A percentile compares a stretch with the other conserved stretches of the same genome.
phyloP scores from a whole-genome alignment of 1,284 basidiomycete genomes.

The Ceratorhiza oryzae-sativae region DNA sequence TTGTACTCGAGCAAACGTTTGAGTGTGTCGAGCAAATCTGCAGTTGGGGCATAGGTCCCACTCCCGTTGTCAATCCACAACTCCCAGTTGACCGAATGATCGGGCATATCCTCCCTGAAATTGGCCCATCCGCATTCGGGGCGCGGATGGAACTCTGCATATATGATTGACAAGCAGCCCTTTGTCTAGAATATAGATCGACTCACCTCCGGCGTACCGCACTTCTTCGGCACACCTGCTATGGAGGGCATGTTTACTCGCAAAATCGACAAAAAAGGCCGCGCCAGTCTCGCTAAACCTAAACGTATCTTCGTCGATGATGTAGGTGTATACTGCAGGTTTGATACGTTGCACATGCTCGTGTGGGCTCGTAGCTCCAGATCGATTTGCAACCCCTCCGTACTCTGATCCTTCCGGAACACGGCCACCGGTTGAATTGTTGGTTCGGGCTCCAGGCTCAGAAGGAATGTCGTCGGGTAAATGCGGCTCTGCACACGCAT shows the following conservation, averaged over 20 bases:
- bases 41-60: conserved; percentile 19
- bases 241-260: conserved; percentile 64
- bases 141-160: conserved; percentile 24
- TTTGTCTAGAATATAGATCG: neutral
- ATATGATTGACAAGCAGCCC: neutral
- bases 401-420: neutral
- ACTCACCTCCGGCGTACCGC: conserved; percentile 23
- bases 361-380: conserved; percentile 3
- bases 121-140: conserved; percentile 25
- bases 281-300: conserved; percentile 82
- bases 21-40: conserved; percentile 12
- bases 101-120: conserved; percentile 20
- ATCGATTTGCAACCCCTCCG: conserved; percentile 13
- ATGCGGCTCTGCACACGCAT: conserved; percentile 7
- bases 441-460: conserved; percentile 10
- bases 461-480: conserved; percentile 9
- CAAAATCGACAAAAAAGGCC: conserved; percentile 80
- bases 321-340: conserved; percentile 79
- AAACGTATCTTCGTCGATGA: conserved; percentile 74
- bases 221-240: conserved; percentile 37
- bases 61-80: conserved; percentile 35
- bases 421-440: conserved; percentile 19
- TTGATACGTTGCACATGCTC: conserved; percentile 55
- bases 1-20: neutral
- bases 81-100: conserved; percentile 19